Evolutionary conservation across 805 yeast genomes (phyloP), one percentile per base, ranked within the genome.

Genomic region (Limtongozyma cylindracea): DNA sequence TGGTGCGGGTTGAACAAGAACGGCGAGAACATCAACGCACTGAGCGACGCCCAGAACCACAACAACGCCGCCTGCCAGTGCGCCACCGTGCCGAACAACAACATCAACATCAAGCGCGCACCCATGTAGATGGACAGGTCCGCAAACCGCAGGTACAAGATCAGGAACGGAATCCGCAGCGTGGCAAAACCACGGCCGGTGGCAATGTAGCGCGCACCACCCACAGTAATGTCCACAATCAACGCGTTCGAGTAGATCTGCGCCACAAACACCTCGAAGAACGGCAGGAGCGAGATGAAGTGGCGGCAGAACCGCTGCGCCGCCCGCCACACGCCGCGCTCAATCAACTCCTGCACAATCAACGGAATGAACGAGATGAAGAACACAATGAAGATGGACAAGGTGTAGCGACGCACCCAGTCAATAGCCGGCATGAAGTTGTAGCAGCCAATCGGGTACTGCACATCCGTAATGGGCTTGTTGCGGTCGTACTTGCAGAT

Each of bases 1-100:
- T 88, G 96, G 52, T 84, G 95, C 21, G 98, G 98, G 52, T 88
- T 88, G 65, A 78, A 88, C 28, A 88, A 41, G 46, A 84, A 80
- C 38, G 98, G 98, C 21, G 96, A 71, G 34, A 78, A 64, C 51
- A 78, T 61, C 51, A 88, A 59, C 3, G 96, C 76, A 21, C 80
- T 57, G 34, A 80, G 54, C 11, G 92, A 72, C 27, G 88, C 71
- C 95, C 96, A 88, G 65, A 88, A 88, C 94, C 95, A 88, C 30
- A 84, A 48, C 35, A 88, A 56, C 19, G 95, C 76, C 12, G 93
- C 72, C 49, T 77, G 91, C 96, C 96, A 73, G 56, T 67, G 60
- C 0, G 64, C 46, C 9, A 63, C 33, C 1, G 80, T 61, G 38
- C 74, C 78, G 29, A 70, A 70, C 28, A 70, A 43, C 30, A 72